Evolutionary conservation across 2,329 filamentous ascomycete species (phyloP), one percentile per base, ranked within the genome.

Genomic region (Aschersonia sp.): DNA sequence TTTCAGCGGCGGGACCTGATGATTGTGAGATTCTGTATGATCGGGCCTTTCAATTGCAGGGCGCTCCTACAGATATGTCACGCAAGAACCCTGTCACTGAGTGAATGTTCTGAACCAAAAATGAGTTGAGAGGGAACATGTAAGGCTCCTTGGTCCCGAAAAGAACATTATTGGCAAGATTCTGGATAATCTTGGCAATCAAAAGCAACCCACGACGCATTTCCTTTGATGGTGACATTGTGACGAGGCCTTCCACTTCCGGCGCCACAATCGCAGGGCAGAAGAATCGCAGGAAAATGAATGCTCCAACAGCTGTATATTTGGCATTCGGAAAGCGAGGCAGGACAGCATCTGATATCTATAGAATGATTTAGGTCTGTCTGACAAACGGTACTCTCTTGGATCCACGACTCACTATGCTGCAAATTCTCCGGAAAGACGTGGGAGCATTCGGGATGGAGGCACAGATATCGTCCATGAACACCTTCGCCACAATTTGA

Each of bases 121-220:
- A 85, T 49, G 81, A 74, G 56, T 85, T 84, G 29, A 85, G 63
- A 1, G 81, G 78, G 51, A 78, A 81, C 81, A 85, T 85, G 56
- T 83, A 85, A 4, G 79, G 77, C 57, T 85, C 81, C 60, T 85
- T 85, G 35, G 79, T 78, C 4, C 81, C 81, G 54, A 85, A 85
- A 1, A 84, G 67, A 31, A 84, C 80, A 49, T 85, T 85, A 55
- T 85, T 85, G 37, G 81, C 81, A 37, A 85, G 66, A 56, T 83
- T 84, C 55, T 85, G 81, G 29, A 85, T 75, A 49, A 85, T 76
- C 57, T 85, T 85, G 45, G 81, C 80, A 53, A 85, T 84, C 33
- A 85, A 69, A 32, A 85, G 68, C 5, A 85, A 67, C 4, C 81
- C 80, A 47, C 81, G 72, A 14, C 81, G 72, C 76, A 84, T 81